Evolutionary conservation across 208 protist genomes (phyloP), one percentile per base, ranked within the genome.

Genomic region (Acanthamoeba castellanii): DNA sequence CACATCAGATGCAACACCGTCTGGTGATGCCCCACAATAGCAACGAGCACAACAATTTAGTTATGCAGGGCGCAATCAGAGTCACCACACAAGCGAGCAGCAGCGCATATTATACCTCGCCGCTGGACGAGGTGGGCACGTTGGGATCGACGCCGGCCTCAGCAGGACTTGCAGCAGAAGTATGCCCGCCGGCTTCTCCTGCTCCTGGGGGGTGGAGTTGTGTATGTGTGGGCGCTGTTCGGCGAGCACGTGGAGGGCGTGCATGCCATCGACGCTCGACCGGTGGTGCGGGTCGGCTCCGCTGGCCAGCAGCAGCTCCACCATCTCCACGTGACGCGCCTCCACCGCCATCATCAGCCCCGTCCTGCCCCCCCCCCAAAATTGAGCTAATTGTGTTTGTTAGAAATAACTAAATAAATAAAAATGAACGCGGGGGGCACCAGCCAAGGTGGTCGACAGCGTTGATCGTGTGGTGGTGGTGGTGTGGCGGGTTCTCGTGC

Each of bases 1-100:
- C 72, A 81, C 72, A 81, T 30, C 18, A 81, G 32, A 22, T 81
- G 72, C 72, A 81, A 0, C 72, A 81, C 72, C 6, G 72, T 81
- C 72, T 45, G 42, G 5, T 45, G 42, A 45, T 45, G 42, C 42
- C 42, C 42, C 30, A 30, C 34, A 6, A 81, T n/a, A n/a, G n/a
- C n/a, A n/a, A n/a, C n/a, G n/a, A n/a, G n/a, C n/a, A n/a, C n/a
- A n/a, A n/a, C n/a, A n/a, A n/a, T n/a, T n/a, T n/a, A n/a, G n/a
- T n/a, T n/a, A n/a, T n/a, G n/a, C n/a, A n/a, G n/a, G n/a, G n/a
- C n/a, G n/a, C n/a, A n/a, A n/a, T n/a, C n/a, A n/a, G n/a, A n/a
- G n/a, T n/a, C n/a, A n/a, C n/a, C n/a, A n/a, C n/a, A n/a, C n/a
- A n/a, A n/a, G n/a, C n/a, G n/a, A n/a, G n/a, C n/a, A n/a, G n/a